phyloP scores from a whole-genome alignment of 2,329 filamentous ascomycete species.

The Aspergillus ustus region DNA sequence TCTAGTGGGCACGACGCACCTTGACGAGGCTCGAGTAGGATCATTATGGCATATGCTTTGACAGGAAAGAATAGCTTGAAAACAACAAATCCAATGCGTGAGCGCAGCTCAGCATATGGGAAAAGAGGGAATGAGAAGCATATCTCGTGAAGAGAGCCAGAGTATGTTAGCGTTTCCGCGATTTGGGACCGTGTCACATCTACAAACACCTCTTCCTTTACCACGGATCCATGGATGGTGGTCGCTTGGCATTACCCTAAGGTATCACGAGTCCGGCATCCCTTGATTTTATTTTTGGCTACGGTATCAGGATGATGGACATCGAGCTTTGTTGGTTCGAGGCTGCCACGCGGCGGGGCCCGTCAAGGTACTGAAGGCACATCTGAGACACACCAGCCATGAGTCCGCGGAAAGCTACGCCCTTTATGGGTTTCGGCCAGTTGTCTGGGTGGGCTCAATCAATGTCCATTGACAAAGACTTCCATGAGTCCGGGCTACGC shows the following conservation, averaged over 20 bases:
- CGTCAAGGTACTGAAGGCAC: not conserved
- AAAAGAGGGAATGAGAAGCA: not conserved
- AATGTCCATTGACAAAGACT: conserved; percentile 7
- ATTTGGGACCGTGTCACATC: not conserved
- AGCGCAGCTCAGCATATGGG: not conserved
- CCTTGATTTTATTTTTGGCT: not conserved
- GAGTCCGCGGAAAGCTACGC: not conserved
- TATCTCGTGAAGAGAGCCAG: not conserved
- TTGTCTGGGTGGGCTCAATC: not conserved
- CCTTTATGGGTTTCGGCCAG: not conserved
- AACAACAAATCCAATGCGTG: not conserved
- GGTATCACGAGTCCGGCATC: not conserved
- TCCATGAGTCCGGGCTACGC: not conserved
- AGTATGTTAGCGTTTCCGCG: not conserved
- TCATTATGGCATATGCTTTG: conserved; percentile 9
- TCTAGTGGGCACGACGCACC: conserved; percentile 22
- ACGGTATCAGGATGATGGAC: not conserved
- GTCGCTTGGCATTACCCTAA: not conserved
- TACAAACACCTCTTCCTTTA: not conserved
- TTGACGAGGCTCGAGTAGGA: conserved; percentile 18
- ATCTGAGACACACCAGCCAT: conserved; percentile 3
- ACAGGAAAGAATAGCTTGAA: not conserved
- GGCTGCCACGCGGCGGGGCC: not conserved
- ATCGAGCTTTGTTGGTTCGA: conserved; percentile 1
- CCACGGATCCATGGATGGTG: not conserved